These are phyloP conservation scores for Bathelium albidoporum DNA, from an alignment of 495 filamentous ascomycete species.

Conservation along the genomic window DNA sequence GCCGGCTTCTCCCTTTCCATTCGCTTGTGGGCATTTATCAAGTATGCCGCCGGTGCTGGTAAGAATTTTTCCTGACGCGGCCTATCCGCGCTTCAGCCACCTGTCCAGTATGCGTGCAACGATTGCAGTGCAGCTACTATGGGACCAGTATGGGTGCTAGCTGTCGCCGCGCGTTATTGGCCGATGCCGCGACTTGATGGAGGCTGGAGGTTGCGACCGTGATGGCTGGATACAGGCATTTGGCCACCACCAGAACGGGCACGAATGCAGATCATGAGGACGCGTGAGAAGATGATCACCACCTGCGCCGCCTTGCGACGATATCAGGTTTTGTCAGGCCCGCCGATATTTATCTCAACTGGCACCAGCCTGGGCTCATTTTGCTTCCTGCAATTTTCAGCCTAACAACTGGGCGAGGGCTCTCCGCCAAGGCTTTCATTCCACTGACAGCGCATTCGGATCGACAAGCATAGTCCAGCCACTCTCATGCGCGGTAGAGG, in stretches of 20 bases:
- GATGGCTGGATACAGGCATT: conserved; percentile 6
- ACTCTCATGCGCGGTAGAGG: neutral
- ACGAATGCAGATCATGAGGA: conserved; percentile 1
- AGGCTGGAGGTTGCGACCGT: conserved; percentile 2
- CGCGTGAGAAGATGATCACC: conserved; percentile 1
- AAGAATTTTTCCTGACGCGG: neutral
- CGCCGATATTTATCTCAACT: conserved; percentile 3
- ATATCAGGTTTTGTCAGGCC: conserved; percentile 2
- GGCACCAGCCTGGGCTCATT: neutral
- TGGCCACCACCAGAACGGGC: neutral
- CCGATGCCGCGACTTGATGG: neutral
- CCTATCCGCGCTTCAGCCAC: neutral
- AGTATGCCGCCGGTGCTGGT: neutral
- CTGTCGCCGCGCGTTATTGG: neutral
- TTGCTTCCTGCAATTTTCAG: neutral
- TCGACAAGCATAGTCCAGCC: conserved; percentile 1
- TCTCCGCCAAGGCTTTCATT: neutral
- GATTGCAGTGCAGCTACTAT: conserved; percentile 5
- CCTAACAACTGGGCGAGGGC: neutral
- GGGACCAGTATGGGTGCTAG: too few species aligned
- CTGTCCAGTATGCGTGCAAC: neutral
- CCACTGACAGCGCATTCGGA: neutral
- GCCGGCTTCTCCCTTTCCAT: neutral
- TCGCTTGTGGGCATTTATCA: neutral
- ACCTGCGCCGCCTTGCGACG: neutral